Percentiles rank a stretch among this genome's conserved stretches.
Conservation (phyloP, 2,329 filamentous ascomycete species). For the Bipolaris oryzae region DNA sequence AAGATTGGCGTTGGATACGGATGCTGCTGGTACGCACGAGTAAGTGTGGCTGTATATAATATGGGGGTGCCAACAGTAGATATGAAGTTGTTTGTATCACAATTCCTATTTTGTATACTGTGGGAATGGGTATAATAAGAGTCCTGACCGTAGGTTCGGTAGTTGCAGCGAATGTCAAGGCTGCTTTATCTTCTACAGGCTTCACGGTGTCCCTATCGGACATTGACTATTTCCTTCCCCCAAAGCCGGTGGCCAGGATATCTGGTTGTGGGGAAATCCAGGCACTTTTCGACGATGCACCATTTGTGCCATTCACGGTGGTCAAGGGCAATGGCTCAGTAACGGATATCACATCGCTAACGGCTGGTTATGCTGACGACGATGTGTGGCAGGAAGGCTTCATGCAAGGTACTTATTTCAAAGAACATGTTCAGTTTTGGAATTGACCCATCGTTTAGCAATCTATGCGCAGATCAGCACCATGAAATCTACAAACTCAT, state of each 20-base stretch:
- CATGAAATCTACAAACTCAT: constrained; percentile 32
- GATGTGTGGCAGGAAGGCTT: constrained; percentile 53
- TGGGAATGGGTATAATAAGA: constrained; percentile 17
- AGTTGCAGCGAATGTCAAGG: constrained; percentile 15
- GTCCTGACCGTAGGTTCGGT: constrained; percentile 12
- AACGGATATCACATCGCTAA: constrained; percentile 5
- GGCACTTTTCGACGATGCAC: constrained; percentile 22
- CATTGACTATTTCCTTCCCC: constrained; percentile 50
- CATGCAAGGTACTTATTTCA: constrained; percentile 35
- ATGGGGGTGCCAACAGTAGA: too few species aligned
- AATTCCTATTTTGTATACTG: too few species aligned
- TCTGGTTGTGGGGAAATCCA: constrained; percentile 27
- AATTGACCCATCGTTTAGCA: constrained; percentile 35
- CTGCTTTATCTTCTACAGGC: constrained; percentile 43
- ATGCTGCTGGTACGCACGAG: too few species aligned
- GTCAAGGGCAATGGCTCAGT: constrained; percentile 29
- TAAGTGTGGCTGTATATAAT: too few species aligned
- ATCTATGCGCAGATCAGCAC: constrained; percentile 28
- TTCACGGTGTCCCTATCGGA: constrained; percentile 50
- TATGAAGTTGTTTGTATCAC: too few species aligned
- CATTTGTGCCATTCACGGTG: constrained; percentile 50
- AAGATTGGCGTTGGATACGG: too few species aligned
- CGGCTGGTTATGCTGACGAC: constrained; percentile 44
- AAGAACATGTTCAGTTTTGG: neutral
- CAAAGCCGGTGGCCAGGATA: constrained; percentile 45